Evolutionary conservation across 2,329 filamentous ascomycete species (phyloP).

Genomic region (Fusarium napiforme): DNA sequence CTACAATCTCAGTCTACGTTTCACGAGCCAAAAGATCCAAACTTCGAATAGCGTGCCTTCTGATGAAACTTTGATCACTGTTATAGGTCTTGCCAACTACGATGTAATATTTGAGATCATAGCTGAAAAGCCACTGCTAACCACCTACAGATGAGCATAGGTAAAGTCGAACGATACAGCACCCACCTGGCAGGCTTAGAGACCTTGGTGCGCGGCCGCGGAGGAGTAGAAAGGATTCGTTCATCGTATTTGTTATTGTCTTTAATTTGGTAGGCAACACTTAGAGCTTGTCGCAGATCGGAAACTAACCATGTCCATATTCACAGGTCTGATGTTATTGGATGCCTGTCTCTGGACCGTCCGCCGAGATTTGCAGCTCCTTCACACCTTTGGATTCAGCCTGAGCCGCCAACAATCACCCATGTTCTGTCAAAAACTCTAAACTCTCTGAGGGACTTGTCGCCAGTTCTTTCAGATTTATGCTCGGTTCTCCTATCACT

Average conservation of each 20-base stretch:
- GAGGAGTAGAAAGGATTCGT: neutral
- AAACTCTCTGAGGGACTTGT: neutral
- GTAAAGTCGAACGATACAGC: neutral
- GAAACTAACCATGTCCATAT: neutral
- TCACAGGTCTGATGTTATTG: slow-evolving; percentile 7
- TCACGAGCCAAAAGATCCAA: slow-evolving; percentile 1
- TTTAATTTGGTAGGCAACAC: neutral
- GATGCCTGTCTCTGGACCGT: neutral
- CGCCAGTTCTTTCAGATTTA: neutral
- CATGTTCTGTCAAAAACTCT: neutral
- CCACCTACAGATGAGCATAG: neutral
- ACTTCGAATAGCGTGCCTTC: neutral
- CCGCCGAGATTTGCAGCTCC: neutral
- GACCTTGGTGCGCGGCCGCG: neutral
- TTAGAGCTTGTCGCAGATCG: accelerated
- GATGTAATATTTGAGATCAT: neutral
- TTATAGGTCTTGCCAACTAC: slow-evolving; percentile 4
- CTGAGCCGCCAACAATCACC: neutral
- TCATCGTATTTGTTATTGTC: neutral
- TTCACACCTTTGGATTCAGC: neutral
- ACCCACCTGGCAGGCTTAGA: slow-evolving; percentile 1
- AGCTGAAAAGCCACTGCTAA: neutral
- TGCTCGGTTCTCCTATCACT: neutral
- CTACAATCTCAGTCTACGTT: neutral
- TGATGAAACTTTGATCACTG: neutral